Evolutionary conservation across 257 asterid species (phyloP), one percentile per base, ranked within the genome.

Genomic region (Solanum tarapatanum): DNA sequence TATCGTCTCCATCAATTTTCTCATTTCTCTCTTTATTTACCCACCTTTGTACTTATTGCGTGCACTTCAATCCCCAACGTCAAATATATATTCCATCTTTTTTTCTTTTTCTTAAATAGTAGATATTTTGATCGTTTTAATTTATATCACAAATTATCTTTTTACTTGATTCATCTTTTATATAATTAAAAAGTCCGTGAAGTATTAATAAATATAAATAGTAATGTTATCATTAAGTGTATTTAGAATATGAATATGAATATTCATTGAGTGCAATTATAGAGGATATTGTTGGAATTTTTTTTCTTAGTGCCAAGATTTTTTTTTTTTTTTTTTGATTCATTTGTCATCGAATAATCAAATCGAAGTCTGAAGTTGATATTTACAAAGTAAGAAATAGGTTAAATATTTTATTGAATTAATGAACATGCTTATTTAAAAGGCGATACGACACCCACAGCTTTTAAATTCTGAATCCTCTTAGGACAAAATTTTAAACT

Each of bases 391-490:
- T 45, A 48, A 13, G 21, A 48, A 48, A 48, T 48, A 48, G 1
- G 8, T 14, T 48, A 48, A 14, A 48, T 14, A 48, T 48, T 48
- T 48, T 48, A 48, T 48, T 4, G 7, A 48, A 13, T 14, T 48
- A 48, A 48, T 14, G 1, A 14, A 48, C 7, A 48, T 48, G 21
- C 58, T 48, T 48, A 48, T 48, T 48, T 48, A 14, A 48, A 48
- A 48, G 7, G 21, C 8, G 3, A 48, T 48, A 48, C 0, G 0
- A 5, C 0, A 14, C 19, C 3, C 8, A 48, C 2, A 48, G 0
- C 1, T 0, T 14, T 14, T 14, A 48, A 48, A 14, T 48, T 14
- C 0, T 48, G 3, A 48, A 48, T 48, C 0, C 8, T 0, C 0
- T 1, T 48, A 43, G 51, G 51, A 43, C 17, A 43, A 0, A 12